A percentile compares a stretch with the other conserved stretches of the same genome.
Evolutionary conservation across 2,329 filamentous ascomycete species (phyloP).

Genomic region (Colletotrichum echinochloae): DNA sequence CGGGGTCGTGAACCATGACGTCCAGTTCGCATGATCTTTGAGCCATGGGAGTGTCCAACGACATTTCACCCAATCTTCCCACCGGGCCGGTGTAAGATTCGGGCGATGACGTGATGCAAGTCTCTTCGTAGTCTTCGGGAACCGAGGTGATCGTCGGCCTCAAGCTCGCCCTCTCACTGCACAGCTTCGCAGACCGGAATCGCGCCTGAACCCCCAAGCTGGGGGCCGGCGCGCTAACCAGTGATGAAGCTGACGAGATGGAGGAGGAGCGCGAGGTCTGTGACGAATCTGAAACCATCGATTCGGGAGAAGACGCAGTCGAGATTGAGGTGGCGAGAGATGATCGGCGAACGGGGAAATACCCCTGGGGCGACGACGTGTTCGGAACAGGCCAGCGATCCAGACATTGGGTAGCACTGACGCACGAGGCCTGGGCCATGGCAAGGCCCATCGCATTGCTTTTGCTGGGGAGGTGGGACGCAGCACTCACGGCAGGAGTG

Average conservation of each 20-base stretch:
- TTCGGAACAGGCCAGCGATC: constrained; percentile 64
- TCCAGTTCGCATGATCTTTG: constrained; percentile 62
- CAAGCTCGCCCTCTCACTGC: constrained; percentile 66
- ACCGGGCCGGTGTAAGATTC: constrained; percentile 68
- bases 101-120: constrained; percentile 64
- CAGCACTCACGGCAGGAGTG: constrained; percentile 71
- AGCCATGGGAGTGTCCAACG: constrained; percentile 60
- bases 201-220: constrained; percentile 72
- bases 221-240: constrained; percentile 70
- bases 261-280: constrained; percentile 73
- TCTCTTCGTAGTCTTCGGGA: constrained; percentile 67
- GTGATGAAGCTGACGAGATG: constrained; percentile 71
- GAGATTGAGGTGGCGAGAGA: constrained; percentile 74
- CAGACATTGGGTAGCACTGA: constrained; percentile 60
- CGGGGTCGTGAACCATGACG: constrained; percentile 55
- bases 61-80: constrained; percentile 63
- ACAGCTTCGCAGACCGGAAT: constrained; percentile 70
- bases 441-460: constrained; percentile 70
- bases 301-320: constrained; percentile 73
- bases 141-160: constrained; percentile 67
- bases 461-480: constrained; percentile 61
- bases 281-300: constrained; percentile 74
- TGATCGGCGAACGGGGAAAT: constrained; percentile 65
- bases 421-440: constrained; percentile 66
- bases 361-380: constrained; percentile 65